These are phyloP conservation scores for Elaeis oleifera DNA, from an alignment of 202 grass and related monocot genomes.

Conservation along the genomic window DNA sequence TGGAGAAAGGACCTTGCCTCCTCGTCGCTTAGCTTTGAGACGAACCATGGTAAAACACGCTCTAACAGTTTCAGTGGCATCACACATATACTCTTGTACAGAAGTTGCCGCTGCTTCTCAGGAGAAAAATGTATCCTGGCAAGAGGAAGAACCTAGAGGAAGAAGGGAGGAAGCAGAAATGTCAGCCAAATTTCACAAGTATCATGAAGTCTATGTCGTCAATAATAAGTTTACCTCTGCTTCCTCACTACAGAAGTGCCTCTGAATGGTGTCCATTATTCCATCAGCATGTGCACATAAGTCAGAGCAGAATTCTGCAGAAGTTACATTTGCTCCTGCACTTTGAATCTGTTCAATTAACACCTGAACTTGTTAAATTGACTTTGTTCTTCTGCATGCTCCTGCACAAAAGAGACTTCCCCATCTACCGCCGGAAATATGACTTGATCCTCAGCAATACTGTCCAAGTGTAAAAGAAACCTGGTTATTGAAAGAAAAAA, in stretches of 20 bases:
- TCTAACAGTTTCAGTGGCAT: slow-evolving; percentile 92
- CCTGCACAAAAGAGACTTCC: slow-evolving; percentile 62
- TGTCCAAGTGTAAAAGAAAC: slow-evolving; percentile 29
- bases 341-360: slow-evolving; percentile 88
- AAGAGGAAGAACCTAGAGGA: slow-evolving; percentile 80
- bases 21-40: slow-evolving; percentile 47
- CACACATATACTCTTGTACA: slow-evolving; percentile 63
- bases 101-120: slow-evolving; percentile 70
- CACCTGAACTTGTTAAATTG: slow-evolving; percentile 68
- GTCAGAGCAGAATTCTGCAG: slow-evolving; percentile 53
- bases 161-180: neutral
- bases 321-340: slow-evolving; percentile 49
- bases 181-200: slow-evolving; percentile 7
- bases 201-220: neutral
- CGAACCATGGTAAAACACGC: slow-evolving; percentile 79
- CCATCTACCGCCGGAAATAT: slow-evolving; percentile 87
- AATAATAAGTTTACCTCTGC: slow-evolving; percentile 48
- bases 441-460: slow-evolving; percentile 86
- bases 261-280: slow-evolving; percentile 91
- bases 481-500: too few species aligned
- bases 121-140: slow-evolving; percentile 68
- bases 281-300: slow-evolving; percentile 82
- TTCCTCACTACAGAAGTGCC: slow-evolving; percentile 79
- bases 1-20: slow-evolving; percentile 70
- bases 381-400: slow-evolving; percentile 67